phyloP scores from a whole-genome alignment of 2,329 filamentous ascomycete species.

The Arthrobotrys megalospora region DNA sequence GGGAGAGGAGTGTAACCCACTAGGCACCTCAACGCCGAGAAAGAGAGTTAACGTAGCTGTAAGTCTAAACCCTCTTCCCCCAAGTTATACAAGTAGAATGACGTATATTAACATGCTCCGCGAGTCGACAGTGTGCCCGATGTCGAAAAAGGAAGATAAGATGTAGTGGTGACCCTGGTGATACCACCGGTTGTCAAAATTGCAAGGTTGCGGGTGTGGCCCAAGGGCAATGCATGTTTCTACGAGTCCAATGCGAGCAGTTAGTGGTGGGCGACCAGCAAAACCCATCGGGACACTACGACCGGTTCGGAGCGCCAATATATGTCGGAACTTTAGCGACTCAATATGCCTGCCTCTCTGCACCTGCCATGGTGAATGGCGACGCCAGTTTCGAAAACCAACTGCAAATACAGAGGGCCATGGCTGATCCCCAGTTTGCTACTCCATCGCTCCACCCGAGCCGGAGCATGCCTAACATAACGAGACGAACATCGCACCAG shows the following conservation, averaged over 20 bases:
- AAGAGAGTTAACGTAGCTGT: constrained; percentile 72
- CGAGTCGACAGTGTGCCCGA: constrained; percentile 78
- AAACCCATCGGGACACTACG: not conserved
- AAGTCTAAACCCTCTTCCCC: constrained; percentile 62
- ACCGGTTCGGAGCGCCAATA: constrained; percentile 2
- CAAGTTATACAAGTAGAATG: not conserved
- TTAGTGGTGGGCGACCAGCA: constrained; percentile 4
- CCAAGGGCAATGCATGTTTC: constrained; percentile 78
- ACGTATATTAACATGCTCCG: constrained; percentile 1
- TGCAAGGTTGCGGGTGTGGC: constrained; percentile 82
- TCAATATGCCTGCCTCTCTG: constrained; percentile 33
- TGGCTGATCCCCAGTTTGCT: not conserved
- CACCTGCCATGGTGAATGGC: constrained; percentile 28
- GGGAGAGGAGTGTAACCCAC: not conserved
- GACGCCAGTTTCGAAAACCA: constrained; percentile 16
- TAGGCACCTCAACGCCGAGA: not conserved
- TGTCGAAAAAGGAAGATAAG: constrained; percentile 95
- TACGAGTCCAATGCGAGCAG: constrained; percentile 74
- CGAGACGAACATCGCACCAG: constrained; percentile 3
- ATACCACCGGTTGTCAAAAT: constrained; percentile 83
- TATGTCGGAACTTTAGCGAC: not conserved
- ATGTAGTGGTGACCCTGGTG: constrained; percentile 86
- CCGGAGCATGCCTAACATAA: constrained; percentile 33
- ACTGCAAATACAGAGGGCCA: not conserved
- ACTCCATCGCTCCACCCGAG: constrained; percentile 19